Conservation (phyloP, 345 rosid genomes). For the Noccaea bulbosa region DNA sequence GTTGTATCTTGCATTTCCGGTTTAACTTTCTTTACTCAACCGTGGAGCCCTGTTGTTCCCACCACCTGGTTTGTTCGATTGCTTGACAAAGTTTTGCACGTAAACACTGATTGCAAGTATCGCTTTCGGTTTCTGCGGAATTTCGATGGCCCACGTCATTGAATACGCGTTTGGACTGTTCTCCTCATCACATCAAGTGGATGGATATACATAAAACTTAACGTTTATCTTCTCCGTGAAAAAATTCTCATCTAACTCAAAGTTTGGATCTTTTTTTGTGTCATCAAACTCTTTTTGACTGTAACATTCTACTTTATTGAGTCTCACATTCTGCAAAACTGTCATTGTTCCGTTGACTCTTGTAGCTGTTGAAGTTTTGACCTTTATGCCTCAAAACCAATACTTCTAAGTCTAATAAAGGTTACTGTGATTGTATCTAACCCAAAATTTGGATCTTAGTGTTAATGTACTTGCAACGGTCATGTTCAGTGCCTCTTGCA, state of each 20-base stretch:
- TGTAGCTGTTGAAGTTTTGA: constrained; percentile 18
- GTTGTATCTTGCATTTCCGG: not conserved
- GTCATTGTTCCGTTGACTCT: constrained; percentile 19
- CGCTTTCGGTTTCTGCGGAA: constrained; percentile 20
- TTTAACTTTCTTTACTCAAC: constrained; percentile 2
- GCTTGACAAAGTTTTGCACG: constrained; percentile 43
- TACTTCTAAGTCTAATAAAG: not conserved
- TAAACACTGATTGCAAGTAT: constrained; percentile 31
- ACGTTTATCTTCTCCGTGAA: constrained; percentile 19
- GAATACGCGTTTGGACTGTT: constrained; percentile 34
- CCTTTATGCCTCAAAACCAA: not conserved
- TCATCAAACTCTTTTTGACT: constrained; percentile 5
- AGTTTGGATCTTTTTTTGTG: constrained; percentile 34
- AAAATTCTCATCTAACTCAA: constrained; percentile 17
- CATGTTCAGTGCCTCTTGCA: no score
- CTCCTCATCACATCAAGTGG: constrained; percentile 31
- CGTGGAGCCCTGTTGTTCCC: constrained; percentile 37
- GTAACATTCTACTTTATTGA: constrained; percentile 11
- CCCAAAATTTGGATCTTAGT: no score
- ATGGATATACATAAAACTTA: not conserved
- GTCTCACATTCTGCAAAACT: not conserved
- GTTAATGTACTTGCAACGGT: no score
- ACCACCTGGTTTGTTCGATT: constrained; percentile 31
- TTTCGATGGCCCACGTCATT: constrained; percentile 38
- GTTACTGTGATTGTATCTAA: constrained; percentile 11